Conservation (phyloP, 805 yeast genomes). For the Spathaspora girioi region DNA sequence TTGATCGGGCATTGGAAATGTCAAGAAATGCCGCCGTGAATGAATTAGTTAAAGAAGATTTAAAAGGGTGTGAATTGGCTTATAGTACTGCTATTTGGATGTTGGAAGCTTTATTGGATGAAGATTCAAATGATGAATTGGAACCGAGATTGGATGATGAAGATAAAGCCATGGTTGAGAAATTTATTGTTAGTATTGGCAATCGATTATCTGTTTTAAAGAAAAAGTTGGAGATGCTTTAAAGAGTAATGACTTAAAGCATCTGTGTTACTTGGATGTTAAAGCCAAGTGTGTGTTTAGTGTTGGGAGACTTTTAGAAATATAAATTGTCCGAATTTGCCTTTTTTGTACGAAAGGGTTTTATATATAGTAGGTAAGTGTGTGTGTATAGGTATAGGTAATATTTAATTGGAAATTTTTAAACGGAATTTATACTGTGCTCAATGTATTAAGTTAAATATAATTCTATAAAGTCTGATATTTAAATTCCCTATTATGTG, state of each 20-base stretch:
- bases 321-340: neutral
- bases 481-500: too few relatives aligned
- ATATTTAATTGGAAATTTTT: neutral
- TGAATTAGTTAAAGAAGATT: conserved; percentile 72
- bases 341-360: neutral
- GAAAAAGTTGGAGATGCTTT: conserved; percentile 41
- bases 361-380: neutral
- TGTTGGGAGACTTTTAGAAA: neutral
- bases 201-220: conserved; percentile 71
- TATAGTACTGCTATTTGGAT: conserved; percentile 94
- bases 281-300: too few relatives aligned
- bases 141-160: conserved; percentile 54
- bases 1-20: conserved; percentile 91
- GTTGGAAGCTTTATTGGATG: conserved; percentile 74
- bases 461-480: too few relatives aligned
- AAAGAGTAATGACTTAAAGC: neutral
- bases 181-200: conserved; percentile 79
- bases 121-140: conserved; percentile 15
- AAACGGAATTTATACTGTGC: neutral
- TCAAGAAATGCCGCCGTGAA: conserved; percentile 87
- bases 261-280: too few relatives aligned
- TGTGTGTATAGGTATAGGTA: neutral
- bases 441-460: too few relatives aligned
- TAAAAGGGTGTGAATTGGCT: conserved; percentile 77
- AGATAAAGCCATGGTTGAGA: conserved; percentile 72